A percentile compares a stretch with the other conserved stretches of the same genome.
These are phyloP conservation scores for Diplodia sapinea DNA, from an alignment of 2,329 filamentous ascomycete genomes.

Conservation along the genomic window DNA sequence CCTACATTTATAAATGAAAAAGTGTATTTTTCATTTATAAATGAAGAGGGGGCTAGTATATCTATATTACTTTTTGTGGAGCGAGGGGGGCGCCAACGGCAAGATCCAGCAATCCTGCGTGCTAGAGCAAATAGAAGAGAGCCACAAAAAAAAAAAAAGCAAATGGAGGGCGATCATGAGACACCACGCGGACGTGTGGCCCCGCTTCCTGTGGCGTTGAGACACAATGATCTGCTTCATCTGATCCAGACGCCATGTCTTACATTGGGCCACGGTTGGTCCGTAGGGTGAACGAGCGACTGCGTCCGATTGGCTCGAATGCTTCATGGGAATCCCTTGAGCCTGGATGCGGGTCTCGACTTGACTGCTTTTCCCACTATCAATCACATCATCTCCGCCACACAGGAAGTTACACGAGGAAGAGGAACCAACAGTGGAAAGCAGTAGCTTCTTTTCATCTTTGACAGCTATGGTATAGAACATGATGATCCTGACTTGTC, in stretches of 20 bases:
- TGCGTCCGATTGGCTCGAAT: background rate
- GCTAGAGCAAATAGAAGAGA: background rate
- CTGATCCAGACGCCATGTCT: background rate
- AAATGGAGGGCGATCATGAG: background rate
- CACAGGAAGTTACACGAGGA: background rate
- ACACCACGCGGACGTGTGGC: background rate
- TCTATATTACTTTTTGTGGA: too few species aligned
- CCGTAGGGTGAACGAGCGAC: background rate
- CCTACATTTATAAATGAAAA: too few species aligned
- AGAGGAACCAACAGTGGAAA: background rate
- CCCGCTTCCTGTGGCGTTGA: background rate
- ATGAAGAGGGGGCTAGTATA: too few species aligned
- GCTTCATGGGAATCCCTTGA: background rate
- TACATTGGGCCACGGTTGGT: background rate
- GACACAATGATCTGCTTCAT: background rate
- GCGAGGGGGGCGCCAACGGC: background rate
- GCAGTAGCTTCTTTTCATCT: slow-evolving; percentile 4
- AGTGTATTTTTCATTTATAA: too few species aligned
- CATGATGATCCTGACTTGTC: background rate
- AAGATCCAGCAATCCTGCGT: background rate
- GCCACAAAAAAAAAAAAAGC: background rate
- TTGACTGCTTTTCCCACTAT: background rate
- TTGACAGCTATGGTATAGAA: slow-evolving; percentile 5
- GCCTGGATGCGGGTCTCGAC: background rate
- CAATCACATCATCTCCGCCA: background rate